phyloP scores from a whole-genome alignment of 2,329 filamentous ascomycete species.

The Trichoderma polysporum region DNA sequence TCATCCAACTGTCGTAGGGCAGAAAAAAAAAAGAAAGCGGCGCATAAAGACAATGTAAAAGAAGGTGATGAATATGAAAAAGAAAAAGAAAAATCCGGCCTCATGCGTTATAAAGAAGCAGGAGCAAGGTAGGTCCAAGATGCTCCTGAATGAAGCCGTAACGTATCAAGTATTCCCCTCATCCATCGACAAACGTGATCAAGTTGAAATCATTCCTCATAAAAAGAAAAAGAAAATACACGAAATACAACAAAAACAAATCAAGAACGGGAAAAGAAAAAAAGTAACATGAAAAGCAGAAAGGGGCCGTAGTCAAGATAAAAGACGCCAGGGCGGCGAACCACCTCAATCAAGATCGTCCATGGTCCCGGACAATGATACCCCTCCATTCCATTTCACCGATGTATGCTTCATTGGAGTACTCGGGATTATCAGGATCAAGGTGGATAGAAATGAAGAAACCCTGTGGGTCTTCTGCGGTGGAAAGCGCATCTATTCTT shows the following conservation, averaged over 20 bases:
- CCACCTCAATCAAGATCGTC: neutral
- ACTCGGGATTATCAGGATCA: constrained; percentile 32
- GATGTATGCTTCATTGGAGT: constrained; percentile 30
- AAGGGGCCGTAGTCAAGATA: neutral
- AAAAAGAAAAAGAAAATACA: neutral
- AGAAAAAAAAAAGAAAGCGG: neutral
- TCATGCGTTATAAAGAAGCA: neutral
- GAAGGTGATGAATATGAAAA: no score
- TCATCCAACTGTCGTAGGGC: neutral
- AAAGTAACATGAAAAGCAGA: neutral
- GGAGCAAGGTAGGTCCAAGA: no score
- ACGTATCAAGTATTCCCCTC: neutral
- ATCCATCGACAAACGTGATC: neutral
- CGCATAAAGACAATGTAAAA: no score
- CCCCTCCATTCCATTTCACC: constrained; percentile 30
- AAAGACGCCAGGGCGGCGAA: no score
- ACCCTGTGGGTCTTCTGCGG: constrained; percentile 29
- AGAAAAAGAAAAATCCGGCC: neutral
- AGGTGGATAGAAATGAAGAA: constrained; percentile 37
- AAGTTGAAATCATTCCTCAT: neutral
- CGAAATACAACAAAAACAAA: no score
- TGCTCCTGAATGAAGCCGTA: neutral
- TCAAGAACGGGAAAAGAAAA: neutral
- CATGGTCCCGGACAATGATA: constrained; percentile 28
- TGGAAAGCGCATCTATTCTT: neutral